Base-by-base conservation (phyloP, 352 stramenopile genomes). In the Phytopythium cucurbitacearum region DNA sequence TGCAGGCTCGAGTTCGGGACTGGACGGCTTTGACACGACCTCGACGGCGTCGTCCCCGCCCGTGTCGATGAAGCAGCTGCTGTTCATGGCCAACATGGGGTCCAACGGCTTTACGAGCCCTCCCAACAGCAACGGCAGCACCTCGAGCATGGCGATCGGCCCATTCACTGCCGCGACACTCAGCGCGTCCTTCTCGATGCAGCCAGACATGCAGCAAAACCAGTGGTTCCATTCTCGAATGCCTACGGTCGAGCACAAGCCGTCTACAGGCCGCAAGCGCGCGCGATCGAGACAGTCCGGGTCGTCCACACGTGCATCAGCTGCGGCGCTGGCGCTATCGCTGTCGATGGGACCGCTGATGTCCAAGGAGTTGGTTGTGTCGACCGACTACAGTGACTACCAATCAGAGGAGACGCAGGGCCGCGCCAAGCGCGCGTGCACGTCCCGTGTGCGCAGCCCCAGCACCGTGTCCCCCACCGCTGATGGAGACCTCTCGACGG, bases 281-380 rank as follows among this genome's bases (percentile, higher is more conserved):
- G 37, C 38, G 1, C 37, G 48, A 8, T 21, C 37, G 1, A 16
- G 21, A 32, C 37, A 46, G 7, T 15, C 21, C 9, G 8, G 6
- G 7, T 12, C 38, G 4, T 0, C 28, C 2, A 28, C 21, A 1
- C 21, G 21, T 28, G 21, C 21, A 28, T 28, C 48, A 3, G 15
- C 60, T 57, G 21, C 45, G 54, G 6, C 47, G 57, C 34, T 47
- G 1, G 51, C 65, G 3, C 62, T 67, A 35, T 70, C 65, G 3
- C 28, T 65, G n/a, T 63, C 21, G 21, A 28, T 28, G 21, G 21
- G 21, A 28, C 21, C 21, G 21, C 21, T 28, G 21, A 28, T 28
- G 39, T 69, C 64, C 4, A 76, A 74, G 46, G 60, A 77, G 41
- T 48, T 77, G 28, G 68, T 77, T 11, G 68, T 73, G 35, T 74